Evolutionary conservation across 202 grass and related monocot genomes (phyloP), one percentile per base, ranked within the genome.

Genomic region (Cymbopogon flexuosus): DNA sequence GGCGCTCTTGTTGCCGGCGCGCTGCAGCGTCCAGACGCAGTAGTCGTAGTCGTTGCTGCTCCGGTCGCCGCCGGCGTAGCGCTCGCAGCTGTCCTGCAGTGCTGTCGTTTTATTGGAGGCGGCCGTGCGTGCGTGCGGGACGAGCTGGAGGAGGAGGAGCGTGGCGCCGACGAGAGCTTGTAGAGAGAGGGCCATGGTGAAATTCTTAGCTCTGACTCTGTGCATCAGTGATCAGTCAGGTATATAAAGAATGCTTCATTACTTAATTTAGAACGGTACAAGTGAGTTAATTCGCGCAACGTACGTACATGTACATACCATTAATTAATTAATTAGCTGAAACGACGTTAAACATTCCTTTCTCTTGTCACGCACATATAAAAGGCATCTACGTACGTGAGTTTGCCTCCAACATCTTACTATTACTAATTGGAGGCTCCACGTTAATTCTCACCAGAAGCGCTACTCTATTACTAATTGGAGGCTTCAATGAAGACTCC

Each of bases 31-130:
- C 37, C 15, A 62, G 9, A 83, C 3, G 77, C 87, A 92, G 21
- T 76, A 87, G 18, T 72, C 73, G 67, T 89, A 75, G 36, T 76
- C 68, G 66, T 78, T 61, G 73, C n/a, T 60, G 10, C 16, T 2
- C 4, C 2, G n/a, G 35, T 79, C 23, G 54, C 40, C 78, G 39
- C 1, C 62, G 34, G 22, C 56, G 73, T 72, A 72, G 8, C 21
- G 0, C 13, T 60, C 75, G 52, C 90, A 93, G 6, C n/a, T 33
- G 29, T 87, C 78, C 21, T 87, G 37, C 6, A 89, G 19, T 40
- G 31, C 19, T 0, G 29, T 16, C 12, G 27, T 27, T 27, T 27
- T 27, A 27, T 47, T 14, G 8, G 57, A 15, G 2, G 79, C 42
- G 8, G 39, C 45, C 62, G 0, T 39, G 77, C 61, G 18, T 15